phyloP scores from a whole-genome alignment of 106 monocot species.

The Allium cepa region DNA sequence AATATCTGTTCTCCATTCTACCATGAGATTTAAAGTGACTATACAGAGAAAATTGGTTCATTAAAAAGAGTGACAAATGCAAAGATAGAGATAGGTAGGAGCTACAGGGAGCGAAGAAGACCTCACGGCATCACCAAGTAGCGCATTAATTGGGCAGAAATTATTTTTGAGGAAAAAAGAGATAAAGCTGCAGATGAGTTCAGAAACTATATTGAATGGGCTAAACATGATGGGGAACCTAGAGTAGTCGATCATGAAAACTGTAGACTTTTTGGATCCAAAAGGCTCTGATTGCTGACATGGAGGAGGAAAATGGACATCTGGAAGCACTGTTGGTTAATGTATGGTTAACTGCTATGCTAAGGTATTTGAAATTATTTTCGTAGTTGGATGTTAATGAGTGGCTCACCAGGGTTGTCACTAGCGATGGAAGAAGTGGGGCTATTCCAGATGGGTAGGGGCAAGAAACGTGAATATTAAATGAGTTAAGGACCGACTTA shows the following conservation, averaged over 20 bases:
- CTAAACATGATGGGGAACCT: conserved; percentile 53
- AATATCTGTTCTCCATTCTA: too few species aligned
- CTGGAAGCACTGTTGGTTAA: conserved; percentile 65
- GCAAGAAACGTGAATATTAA: conserved; percentile 32
- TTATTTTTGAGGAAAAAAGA: conserved; percentile 41
- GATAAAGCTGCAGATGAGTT: conserved; percentile 76
- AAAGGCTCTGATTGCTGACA: conserved; percentile 71
- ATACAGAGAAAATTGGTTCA: conserved; percentile 45
- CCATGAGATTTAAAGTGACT: conserved; percentile 38
- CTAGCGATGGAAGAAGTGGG: conserved; percentile 60
- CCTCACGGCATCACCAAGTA: conserved; percentile 21
- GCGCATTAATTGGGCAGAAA: conserved; percentile 4
- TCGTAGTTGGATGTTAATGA: conserved; percentile 89
- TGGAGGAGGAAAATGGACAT: conserved; percentile 58
- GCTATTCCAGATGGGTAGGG: conserved; percentile 34
- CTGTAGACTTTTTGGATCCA: conserved; percentile 81
- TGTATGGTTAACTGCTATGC: conserved; percentile 45
- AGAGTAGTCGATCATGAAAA: conserved; percentile 71
- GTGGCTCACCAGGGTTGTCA: conserved; percentile 78
- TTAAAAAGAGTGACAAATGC: conserved; percentile 51
- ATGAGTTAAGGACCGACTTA: conserved; percentile 65
- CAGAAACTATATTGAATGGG: conserved; percentile 33
- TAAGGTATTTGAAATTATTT: conserved; percentile 48
- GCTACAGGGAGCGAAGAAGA: conserved; percentile 23
- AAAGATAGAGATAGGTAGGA: conserved; percentile 67